A percentile compares a stretch with the other conserved stretches of the same genome.
These are phyloP conservation scores for Penicillium steckii DNA, from an alignment of 495 filamentous ascomycete genomes.

Conservation along the genomic window DNA sequence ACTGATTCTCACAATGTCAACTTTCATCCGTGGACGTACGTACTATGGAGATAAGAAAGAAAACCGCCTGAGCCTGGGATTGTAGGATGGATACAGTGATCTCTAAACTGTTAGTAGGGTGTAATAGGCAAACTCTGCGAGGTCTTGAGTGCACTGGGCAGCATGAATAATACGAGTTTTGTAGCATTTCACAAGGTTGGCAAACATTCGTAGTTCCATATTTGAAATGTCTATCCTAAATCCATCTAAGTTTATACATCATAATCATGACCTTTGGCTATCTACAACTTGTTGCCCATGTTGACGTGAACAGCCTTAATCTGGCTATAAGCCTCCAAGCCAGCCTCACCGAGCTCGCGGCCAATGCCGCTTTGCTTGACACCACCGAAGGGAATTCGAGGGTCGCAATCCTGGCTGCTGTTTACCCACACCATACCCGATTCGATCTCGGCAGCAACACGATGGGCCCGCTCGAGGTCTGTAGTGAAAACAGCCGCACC, in stretches of 20 bases:
- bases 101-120: too few species aligned
- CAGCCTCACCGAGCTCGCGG: slow-evolving; percentile 80
- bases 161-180: too few species aligned
- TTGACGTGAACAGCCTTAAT: slow-evolving; percentile 81
- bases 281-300: slow-evolving; percentile 46
- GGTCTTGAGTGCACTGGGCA: too few species aligned
- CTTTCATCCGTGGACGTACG: too few species aligned
- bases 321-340: slow-evolving; percentile 73
- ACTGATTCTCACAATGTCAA: too few species aligned
- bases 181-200: background rate
- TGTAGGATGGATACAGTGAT: too few species aligned
- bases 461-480: slow-evolving; percentile 75
- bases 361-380: slow-evolving; percentile 96
- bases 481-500: slow-evolving; percentile 84
- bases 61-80: too few species aligned
- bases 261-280: background rate
- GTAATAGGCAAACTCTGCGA: background rate
- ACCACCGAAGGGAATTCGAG: slow-evolving; percentile 80
- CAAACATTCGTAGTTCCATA: background rate
- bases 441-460: slow-evolving; percentile 79
- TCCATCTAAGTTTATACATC: background rate
- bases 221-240: slow-evolving; percentile 4
- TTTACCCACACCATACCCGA: slow-evolving; percentile 98
- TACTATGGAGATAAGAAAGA: too few species aligned
- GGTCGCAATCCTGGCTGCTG: slow-evolving; percentile 70